Evolutionary conservation across 768 basidiomycete species (phyloP).

Genomic region (Hydnum rufescens): DNA sequence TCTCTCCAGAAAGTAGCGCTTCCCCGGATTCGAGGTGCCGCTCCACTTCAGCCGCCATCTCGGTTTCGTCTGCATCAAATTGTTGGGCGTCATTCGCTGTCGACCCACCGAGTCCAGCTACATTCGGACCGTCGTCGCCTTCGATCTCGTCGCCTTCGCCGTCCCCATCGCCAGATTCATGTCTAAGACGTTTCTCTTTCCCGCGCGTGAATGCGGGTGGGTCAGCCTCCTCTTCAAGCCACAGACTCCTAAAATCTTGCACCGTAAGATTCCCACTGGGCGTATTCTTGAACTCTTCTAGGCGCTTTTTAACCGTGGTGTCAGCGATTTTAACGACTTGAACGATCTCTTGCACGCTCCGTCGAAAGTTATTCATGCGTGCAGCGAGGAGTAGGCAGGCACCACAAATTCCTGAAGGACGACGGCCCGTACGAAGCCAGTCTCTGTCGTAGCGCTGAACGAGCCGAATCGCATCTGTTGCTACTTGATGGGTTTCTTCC

Average conservation of each 20-base stretch:
- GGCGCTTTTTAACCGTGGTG: conserved; percentile 73
- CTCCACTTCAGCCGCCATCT: not conserved
- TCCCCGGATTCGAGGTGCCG: not conserved
- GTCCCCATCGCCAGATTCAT: conserved; percentile 5
- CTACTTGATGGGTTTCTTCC: conserved; percentile 79
- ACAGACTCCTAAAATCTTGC: conserved; percentile 74
- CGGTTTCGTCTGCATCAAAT: not conserved
- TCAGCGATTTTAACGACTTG: conserved; percentile 99
- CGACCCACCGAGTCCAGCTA: not conserved
- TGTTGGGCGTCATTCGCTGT: not conserved
- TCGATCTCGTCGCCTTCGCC: conserved; percentile 5
- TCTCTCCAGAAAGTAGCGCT: too few species aligned
- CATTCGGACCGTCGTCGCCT: not conserved
- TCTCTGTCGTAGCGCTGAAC: conserved; percentile 88
- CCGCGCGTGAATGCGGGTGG: conserved; percentile 68
- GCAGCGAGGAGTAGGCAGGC: conserved; percentile 88
- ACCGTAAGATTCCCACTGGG: conserved; percentile 70
- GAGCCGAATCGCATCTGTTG: conserved; percentile 81
- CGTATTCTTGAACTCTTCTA: conserved; percentile 88
- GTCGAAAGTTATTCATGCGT: conserved; percentile 93
- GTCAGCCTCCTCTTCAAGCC: conserved; percentile 82
- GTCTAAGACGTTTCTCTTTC: conserved; percentile 28
- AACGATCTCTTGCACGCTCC: conserved; percentile 87
- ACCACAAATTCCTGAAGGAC: conserved; percentile 94
- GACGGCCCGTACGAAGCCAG: conserved; percentile 91